phyloP scores from a whole-genome alignment of 2,329 filamentous ascomycete genomes.

The Chaetomium globosum region DNA sequence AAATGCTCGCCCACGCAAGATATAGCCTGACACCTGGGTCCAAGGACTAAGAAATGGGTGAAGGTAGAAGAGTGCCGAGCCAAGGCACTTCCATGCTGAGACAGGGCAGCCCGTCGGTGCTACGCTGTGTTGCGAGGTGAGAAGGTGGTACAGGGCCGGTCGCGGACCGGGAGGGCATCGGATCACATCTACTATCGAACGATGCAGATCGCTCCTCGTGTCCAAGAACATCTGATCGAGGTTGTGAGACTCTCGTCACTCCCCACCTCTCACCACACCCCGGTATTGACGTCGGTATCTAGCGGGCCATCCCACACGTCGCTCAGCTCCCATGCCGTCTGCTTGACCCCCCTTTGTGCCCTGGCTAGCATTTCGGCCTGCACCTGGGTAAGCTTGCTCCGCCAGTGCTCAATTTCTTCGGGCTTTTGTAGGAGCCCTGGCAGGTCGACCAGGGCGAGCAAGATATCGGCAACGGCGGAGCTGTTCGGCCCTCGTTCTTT shows the following conservation, averaged over 20 bases:
- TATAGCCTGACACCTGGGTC: neutral
- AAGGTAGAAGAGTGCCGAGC: neutral
- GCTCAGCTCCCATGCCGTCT: neutral
- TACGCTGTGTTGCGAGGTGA: neutral
- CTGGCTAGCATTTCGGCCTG: constrained; percentile 18
- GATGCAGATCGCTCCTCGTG: neutral
- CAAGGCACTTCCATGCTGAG: neutral
- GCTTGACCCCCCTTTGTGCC: neutral
- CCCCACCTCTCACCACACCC: constrained; percentile 14
- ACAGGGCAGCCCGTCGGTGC: neutral
- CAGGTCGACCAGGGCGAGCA: constrained; percentile 25
- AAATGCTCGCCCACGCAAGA: neutral
- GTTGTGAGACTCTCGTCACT: neutral
- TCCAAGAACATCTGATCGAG: constrained; percentile 4
- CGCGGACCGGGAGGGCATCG: neutral
- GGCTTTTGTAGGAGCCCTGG: constrained; percentile 20
- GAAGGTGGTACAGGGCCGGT: neutral
- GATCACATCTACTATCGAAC: neutral
- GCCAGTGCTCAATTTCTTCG: constrained; percentile 19
- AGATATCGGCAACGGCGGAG: constrained; percentile 23
- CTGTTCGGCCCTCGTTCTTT: constrained; percentile 18
- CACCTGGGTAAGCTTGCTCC: constrained; percentile 14
- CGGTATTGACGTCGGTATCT: constrained; percentile 27
- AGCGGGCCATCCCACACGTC: constrained; percentile 24
- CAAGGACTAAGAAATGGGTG: neutral